Evolutionary conservation across 164 flowering plant species (phyloP).

Genomic region (Magnolia sinica): DNA sequence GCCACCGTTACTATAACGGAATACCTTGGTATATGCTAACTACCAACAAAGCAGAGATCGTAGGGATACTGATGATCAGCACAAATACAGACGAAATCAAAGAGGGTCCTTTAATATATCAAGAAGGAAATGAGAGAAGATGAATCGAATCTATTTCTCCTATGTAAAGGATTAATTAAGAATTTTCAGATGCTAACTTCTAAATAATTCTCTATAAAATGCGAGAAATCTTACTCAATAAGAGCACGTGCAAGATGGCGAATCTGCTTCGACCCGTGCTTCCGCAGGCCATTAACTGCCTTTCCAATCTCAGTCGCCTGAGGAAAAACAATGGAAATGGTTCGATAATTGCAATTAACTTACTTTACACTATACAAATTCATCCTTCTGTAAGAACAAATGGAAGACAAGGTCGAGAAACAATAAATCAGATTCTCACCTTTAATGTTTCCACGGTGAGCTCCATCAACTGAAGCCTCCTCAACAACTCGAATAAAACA

Average conservation of each 20-base stretch:
- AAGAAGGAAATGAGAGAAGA: not conserved
- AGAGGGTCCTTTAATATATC: not conserved
- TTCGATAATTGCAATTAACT: not conserved
- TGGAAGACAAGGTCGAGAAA: not conserved
- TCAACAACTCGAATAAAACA: slow-evolving; percentile 58
- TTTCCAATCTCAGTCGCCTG: slow-evolving; percentile 94
- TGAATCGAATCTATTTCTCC: not conserved
- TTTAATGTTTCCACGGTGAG: slow-evolving; percentile 60
- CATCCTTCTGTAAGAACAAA: no score
- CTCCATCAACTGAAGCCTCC: slow-evolving; percentile 78
- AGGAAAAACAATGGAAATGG: not conserved
- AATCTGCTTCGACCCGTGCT: slow-evolving; percentile 59
- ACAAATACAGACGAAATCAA: not conserved
- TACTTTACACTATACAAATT: not conserved
- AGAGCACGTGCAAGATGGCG: slow-evolving; percentile 57
- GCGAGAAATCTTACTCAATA: slow-evolving; percentile 47
- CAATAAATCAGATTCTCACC: slow-evolving; percentile 32
- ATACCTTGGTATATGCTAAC: not conserved
- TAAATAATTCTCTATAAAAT: not conserved
- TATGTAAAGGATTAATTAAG: no score
- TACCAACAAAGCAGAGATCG: not conserved
- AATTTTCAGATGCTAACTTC: no score
- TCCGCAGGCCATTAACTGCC: slow-evolving; percentile 63
- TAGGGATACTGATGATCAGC: not conserved
- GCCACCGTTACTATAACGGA: no score